Conservation (phyloP, 2,329 filamentous ascomycete genomes). For the Penicillium brasilianum region DNA sequence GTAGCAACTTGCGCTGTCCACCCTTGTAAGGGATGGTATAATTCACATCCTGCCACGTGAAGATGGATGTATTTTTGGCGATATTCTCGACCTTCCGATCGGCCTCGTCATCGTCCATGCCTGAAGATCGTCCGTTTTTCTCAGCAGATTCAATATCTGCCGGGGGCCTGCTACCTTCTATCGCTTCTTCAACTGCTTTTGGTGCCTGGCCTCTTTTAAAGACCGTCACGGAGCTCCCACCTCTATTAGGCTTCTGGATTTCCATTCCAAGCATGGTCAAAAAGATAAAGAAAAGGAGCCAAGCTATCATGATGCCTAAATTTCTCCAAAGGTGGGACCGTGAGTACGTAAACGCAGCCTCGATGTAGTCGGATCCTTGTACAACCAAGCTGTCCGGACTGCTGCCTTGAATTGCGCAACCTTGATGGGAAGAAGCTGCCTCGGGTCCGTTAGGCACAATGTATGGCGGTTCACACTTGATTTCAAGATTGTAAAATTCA, state of each 20-base stretch:
- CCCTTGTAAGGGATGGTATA: slow-evolving; percentile 64
- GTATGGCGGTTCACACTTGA: slow-evolving; percentile 60
- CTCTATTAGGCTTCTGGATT: slow-evolving; percentile 75
- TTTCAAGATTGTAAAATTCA: slow-evolving; percentile 66
- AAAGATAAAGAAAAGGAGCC: slow-evolving; percentile 76
- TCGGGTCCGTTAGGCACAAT: slow-evolving; percentile 61
- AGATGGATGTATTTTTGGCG: slow-evolving; percentile 69
- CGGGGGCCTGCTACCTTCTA: slow-evolving; percentile 53
- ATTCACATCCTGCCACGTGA: slow-evolving; percentile 85
- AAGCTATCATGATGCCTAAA: slow-evolving; percentile 76
- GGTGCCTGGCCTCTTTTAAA: slow-evolving; percentile 72
- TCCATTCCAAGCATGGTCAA: slow-evolving; percentile 81
- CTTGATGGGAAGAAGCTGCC: slow-evolving; percentile 58
- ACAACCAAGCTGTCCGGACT: slow-evolving; percentile 59
- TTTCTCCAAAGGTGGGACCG: slow-evolving; percentile 70
- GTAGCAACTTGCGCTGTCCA: slow-evolving; percentile 56
- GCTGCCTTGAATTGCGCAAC: slow-evolving; percentile 64
- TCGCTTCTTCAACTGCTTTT: slow-evolving; percentile 60
- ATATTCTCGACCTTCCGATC: slow-evolving; percentile 53
- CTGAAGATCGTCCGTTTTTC: slow-evolving; percentile 27
- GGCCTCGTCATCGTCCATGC: slow-evolving; percentile 24
- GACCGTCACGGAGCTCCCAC: slow-evolving; percentile 78
- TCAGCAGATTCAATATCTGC: slow-evolving; percentile 59
- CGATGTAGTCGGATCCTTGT: slow-evolving; percentile 61
- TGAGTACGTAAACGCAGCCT: slow-evolving; percentile 59